Base-by-base conservation (phyloP, 1,284 basidiomycete species). In the Ceratobasidium sp. region DNA sequence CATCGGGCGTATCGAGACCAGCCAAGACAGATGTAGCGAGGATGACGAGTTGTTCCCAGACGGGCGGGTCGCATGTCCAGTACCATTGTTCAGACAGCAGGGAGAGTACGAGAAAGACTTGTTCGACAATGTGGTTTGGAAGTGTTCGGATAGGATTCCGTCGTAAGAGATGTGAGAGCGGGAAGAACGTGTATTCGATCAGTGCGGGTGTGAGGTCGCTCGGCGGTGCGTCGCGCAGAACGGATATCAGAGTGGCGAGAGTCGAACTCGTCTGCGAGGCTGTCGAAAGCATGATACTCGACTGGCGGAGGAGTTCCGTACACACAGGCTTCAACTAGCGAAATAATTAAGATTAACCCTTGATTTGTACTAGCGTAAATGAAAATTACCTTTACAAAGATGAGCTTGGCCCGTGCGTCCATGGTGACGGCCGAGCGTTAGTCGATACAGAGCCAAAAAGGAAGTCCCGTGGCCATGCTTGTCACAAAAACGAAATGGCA, bases 1-100 rank as follows among this genome's bases (percentile, higher is more conserved):
- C 57, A 17, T 61, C 57, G 2, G 44, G 13, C 40, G 81, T 71
- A n/a, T 90, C 90, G 2, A 93, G 83, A 40, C 83, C 84, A 6
- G 82, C 82, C 17, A 85, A 71, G n/a, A 93, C 87, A n/a, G 93
- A 88, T 23, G 92, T 89, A 69, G 89, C 91, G 40, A 98, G 87
- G 85, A 92, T 93, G 84, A 97, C 94, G 23, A 96, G 85, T 82
- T 97, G 95, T 81, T 94, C 92, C 94, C 95, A 93, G 28, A 90
- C 83, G 44, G 89, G 88, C 9, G 89, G 81, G 52, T 92, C 91
- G 80, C 90, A 90, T 9, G 85, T 84, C 90, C 92, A 93, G 95
- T 96, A 97, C 90, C 92, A 92, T 44, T 86, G 84, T 23, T 92
- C 89, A 79, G 88, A 90, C n/a, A 97, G 85, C 0, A 89, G 81